A percentile compares a stretch with the other conserved stretches of the same genome.
phyloP scores from a whole-genome alignment of 1,139 yeast species.

The Scheffersomyces quercinus region DNA sequence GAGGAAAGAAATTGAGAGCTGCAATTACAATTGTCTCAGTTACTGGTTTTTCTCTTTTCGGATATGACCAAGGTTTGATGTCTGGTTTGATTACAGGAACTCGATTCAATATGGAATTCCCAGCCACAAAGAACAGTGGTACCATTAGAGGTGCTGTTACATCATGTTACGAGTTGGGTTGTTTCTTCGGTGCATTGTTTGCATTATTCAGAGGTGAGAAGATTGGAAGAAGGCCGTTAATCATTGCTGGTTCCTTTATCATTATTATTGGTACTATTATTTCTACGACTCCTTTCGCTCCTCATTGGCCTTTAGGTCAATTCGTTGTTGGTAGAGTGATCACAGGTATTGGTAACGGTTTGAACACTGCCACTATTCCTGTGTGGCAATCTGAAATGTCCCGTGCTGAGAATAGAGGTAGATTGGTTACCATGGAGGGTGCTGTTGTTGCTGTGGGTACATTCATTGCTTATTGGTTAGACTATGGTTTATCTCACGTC shows the following conservation, averaged over 20 bases:
- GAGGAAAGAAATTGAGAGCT: slow-evolving; percentile 43
- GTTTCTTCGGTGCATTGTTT: slow-evolving; percentile 71
- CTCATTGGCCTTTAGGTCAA: slow-evolving; percentile 57
- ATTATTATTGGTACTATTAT: slow-evolving; percentile 66
- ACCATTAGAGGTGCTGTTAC: slow-evolving; percentile 67
- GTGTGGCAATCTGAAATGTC: slow-evolving; percentile 83
- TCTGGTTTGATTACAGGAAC: slow-evolving; percentile 66
- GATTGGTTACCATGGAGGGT: slow-evolving; percentile 68
- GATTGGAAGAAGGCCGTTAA: slow-evolving; percentile 66
- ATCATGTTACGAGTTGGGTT: slow-evolving; percentile 73
- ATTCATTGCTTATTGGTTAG: slow-evolving; percentile 74
- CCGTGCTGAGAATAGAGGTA: slow-evolving; percentile 69
- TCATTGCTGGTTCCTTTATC: slow-evolving; percentile 57
- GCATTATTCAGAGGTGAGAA: slow-evolving; percentile 65
- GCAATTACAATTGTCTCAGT: slow-evolving; percentile 60
- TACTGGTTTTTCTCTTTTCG: slow-evolving; percentile 68
- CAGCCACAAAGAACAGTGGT: slow-evolving; percentile 41
- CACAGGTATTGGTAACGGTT: slow-evolving; percentile 79
- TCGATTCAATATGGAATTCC: slow-evolving; percentile 59
- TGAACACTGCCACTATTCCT: slow-evolving; percentile 78
- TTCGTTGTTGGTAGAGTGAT: slow-evolving; percentile 73
- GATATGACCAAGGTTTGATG: slow-evolving; percentile 83
- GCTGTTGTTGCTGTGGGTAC: slow-evolving; percentile 73
- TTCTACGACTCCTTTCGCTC: slow-evolving; percentile 58
- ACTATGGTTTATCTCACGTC: slow-evolving; percentile 67